A percentile compares a stretch with the other conserved stretches of the same genome.
Evolutionary conservation across 163 green algal genomes (phyloP).

Genomic region (Chlorella variabilis): DNA sequence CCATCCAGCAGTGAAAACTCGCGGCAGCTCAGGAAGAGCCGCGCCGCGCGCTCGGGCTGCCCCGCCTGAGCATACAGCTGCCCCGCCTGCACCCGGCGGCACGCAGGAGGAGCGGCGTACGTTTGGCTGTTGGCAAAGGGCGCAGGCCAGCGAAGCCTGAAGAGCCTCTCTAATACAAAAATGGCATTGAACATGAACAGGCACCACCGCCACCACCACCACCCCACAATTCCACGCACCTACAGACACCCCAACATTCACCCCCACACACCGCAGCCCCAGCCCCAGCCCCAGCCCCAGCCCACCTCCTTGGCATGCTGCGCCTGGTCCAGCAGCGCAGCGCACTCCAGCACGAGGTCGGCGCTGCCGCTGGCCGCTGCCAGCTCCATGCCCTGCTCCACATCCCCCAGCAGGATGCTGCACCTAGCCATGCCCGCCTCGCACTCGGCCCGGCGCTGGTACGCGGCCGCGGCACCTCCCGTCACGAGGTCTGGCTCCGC

Average conservation of each 20-base stretch:
- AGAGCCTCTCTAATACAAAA: too few relatives aligned
- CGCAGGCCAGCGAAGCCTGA: too few relatives aligned
- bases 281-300: not conserved
- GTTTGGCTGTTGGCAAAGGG: not conserved
- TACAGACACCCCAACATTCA: not conserved
- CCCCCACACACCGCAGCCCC: not conserved
- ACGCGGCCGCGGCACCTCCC: not conserved
- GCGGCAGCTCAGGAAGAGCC: slow-evolving; percentile 6
- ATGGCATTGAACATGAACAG: too few relatives aligned
- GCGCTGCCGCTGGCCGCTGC: not conserved
- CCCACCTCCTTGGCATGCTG: slow-evolving; percentile 6
- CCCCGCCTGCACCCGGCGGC: not conserved
- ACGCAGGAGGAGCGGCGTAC: not conserved
- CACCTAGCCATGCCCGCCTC: not conserved
- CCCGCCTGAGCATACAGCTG: slow-evolving; percentile 5
- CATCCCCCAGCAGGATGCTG: slow-evolving; percentile 15
- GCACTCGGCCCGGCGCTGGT: slow-evolving; percentile 3
- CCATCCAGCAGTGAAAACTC: slow-evolving; percentile 32
- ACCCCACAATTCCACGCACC: too few relatives aligned
- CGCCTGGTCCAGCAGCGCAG: slow-evolving; percentile 21
- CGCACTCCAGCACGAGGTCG: slow-evolving; percentile 27
- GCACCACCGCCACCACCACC: too few relatives aligned
- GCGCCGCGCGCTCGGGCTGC: slow-evolving; percentile 4
- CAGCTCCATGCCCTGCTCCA: slow-evolving; percentile 24
- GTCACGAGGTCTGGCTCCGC: not conserved